These are phyloP conservation scores for Eucalyptus polybractea DNA, from an alignment of 345 rosid species.

Conservation along the genomic window DNA sequence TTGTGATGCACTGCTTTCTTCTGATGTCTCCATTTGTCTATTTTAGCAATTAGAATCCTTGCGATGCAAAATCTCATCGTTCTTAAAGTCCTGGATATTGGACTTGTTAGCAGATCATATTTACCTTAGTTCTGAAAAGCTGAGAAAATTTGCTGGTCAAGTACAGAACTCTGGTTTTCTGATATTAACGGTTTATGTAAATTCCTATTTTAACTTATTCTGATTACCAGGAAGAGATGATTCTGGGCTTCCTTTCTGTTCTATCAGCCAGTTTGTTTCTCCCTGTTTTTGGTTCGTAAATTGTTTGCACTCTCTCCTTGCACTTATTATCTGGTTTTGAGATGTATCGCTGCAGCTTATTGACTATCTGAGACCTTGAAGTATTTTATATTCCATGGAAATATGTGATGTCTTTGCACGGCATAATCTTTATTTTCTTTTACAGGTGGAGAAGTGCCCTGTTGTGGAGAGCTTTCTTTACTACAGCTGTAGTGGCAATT, in stretches of 20 bases:
- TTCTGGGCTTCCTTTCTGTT: not conserved
- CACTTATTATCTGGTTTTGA: not conserved
- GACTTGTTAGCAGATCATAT: not conserved
- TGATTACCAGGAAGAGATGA: not conserved
- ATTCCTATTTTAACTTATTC: not conserved
- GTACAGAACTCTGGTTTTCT: not conserved
- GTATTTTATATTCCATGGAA: not conserved
- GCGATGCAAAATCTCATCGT: not conserved
- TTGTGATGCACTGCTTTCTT: not conserved
- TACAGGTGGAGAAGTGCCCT: slow-evolving; percentile 92
- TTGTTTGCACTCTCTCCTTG: not conserved
- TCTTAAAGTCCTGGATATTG: not conserved
- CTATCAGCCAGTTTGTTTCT: not conserved
- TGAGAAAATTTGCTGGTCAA: not conserved
- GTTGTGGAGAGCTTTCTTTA: slow-evolving; percentile 85
- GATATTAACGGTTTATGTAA: not conserved
- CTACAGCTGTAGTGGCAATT: slow-evolving; percentile 60
- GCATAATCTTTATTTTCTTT: not conserved
- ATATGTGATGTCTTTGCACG: not conserved
- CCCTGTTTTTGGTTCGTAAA: not conserved
- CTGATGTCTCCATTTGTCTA: not conserved
- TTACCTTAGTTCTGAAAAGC: not conserved
- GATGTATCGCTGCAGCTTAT: not conserved
- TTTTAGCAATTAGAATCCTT: not conserved
- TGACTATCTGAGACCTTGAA: not conserved